phyloP scores from a whole-genome alignment of 257 asterid genomes.

The Solanum habrochaites region DNA sequence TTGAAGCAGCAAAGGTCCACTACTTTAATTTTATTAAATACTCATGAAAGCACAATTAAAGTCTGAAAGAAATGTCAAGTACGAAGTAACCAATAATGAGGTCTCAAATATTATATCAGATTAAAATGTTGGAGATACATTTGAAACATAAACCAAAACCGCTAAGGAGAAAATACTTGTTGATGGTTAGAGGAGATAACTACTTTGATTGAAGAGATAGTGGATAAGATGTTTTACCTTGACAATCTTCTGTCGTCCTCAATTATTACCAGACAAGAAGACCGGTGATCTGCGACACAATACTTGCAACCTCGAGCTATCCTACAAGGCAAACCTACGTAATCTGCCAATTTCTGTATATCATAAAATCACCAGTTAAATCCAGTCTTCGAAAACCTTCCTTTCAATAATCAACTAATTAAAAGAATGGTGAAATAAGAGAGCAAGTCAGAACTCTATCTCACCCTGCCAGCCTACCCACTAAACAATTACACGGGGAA shows the following conservation, averaged over 20 bases:
- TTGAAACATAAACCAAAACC: neutral
- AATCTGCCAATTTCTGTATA: slow-evolving; percentile 86
- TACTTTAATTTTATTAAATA: neutral
- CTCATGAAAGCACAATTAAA: neutral
- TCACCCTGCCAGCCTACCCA: neutral
- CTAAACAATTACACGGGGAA: neutral
- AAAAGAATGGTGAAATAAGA: neutral
- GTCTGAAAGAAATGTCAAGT: neutral
- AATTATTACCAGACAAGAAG: slow-evolving; percentile 79
- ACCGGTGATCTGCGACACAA: slow-evolving; percentile 77
- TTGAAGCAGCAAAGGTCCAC: neutral
- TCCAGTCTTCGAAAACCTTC: neutral
- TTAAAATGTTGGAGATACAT: neutral
- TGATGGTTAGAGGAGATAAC: neutral
- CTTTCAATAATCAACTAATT: neutral
- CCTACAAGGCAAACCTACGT: slow-evolving; percentile 95
- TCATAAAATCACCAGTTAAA: neutral
- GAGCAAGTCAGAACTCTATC: neutral
- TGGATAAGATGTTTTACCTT: slow-evolving; percentile 28
- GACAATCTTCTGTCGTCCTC: slow-evolving; percentile 53
- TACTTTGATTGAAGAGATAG: neutral
- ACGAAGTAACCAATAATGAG: neutral
- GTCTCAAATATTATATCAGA: neutral
- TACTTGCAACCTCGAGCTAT: slow-evolving; percentile 94
- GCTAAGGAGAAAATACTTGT: neutral